Conservation (phyloP, 2,329 filamentous ascomycete species). For the Diaporthe batatas region DNA sequence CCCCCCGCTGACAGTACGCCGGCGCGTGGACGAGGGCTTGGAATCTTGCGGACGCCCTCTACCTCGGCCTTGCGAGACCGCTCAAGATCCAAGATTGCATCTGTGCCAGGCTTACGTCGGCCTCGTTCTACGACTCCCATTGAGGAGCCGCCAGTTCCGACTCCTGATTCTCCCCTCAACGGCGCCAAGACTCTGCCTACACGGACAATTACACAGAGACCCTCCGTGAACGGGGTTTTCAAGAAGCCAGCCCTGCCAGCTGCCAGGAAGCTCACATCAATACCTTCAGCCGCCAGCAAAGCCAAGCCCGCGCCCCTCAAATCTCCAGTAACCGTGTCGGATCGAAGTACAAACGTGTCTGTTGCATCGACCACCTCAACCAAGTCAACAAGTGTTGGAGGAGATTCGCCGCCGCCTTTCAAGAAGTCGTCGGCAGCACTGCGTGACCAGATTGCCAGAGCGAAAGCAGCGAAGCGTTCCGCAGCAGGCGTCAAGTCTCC, state of each 20-base stretch:
- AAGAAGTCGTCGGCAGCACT: constrained; percentile 83
- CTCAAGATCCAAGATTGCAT: constrained; percentile 50
- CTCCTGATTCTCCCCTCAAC: constrained; percentile 52
- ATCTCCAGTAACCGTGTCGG: constrained; percentile 54
- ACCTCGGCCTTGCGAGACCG: constrained; percentile 46
- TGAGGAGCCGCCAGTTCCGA: constrained; percentile 53
- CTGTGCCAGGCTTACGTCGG: constrained; percentile 50
- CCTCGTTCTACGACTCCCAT: constrained; percentile 55
- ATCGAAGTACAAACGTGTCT: constrained; percentile 53
- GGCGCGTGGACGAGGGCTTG: constrained; percentile 50
- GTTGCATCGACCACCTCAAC: constrained; percentile 56
- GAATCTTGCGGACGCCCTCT: constrained; percentile 53
- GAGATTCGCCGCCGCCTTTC: constrained; percentile 52
- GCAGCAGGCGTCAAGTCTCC: constrained; percentile 44
- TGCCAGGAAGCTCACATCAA: constrained; percentile 49
- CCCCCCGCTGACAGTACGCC: constrained; percentile 62
- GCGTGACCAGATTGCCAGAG: constrained; percentile 92
- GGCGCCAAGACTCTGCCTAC: constrained; percentile 62
- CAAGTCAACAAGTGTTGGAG: constrained; percentile 47
- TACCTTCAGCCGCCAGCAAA: constrained; percentile 52
- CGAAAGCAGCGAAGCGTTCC: constrained; percentile 83
- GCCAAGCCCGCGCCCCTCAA: constrained; percentile 55
- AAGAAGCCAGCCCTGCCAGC: constrained; percentile 67
- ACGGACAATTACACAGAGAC: constrained; percentile 62
- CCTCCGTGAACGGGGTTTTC: constrained; percentile 66